Conservation (phyloP, 2,329 filamentous ascomycete genomes). For the Aspergillus cejpii region DNA sequence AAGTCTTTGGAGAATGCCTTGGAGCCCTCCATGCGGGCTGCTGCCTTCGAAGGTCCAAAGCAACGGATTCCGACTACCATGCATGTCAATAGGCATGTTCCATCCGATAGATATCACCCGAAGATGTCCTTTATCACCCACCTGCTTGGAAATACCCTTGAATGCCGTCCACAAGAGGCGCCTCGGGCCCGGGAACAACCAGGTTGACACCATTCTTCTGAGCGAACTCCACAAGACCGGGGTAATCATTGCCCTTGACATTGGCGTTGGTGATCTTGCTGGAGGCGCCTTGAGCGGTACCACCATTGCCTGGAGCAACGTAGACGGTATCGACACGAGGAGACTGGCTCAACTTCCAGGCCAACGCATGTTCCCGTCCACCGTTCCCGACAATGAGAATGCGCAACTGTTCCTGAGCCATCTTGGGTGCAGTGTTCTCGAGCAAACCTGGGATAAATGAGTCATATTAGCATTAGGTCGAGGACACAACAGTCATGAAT, state of each 20-base stretch:
- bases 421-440: constrained; percentile 21
- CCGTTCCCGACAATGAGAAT: constrained; percentile 89
- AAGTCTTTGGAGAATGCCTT: constrained; percentile 98
- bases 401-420: constrained; percentile 49
- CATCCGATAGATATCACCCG: background rate
- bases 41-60: constrained; percentile 79
- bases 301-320: constrained; percentile 72
- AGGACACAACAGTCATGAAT: background rate
- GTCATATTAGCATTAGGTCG: background rate
- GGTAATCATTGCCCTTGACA: constrained; percentile 69
- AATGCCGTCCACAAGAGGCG: constrained; percentile 85
- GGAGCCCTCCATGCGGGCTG: constrained; percentile 87
- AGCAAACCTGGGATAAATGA: constrained; percentile 11
- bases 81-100: constrained; percentile 1
- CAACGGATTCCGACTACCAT: constrained; percentile 60
- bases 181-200: constrained; percentile 85
- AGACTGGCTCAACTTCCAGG: constrained; percentile 88
- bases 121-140: constrained; percentile 19
- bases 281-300: constrained; percentile 55
- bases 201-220: constrained; percentile 68
- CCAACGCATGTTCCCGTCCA: constrained; percentile 87
- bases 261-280: constrained; percentile 66
- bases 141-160: constrained; percentile 68
- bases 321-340: constrained; percentile 67
- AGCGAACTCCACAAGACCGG: constrained; percentile 67